Percentiles rank a stretch among this genome's conserved stretches.
Evolutionary conservation across 2,329 filamentous ascomycete genomes (phyloP).

Genomic region (Aspergillus pseudoglaucus): DNA sequence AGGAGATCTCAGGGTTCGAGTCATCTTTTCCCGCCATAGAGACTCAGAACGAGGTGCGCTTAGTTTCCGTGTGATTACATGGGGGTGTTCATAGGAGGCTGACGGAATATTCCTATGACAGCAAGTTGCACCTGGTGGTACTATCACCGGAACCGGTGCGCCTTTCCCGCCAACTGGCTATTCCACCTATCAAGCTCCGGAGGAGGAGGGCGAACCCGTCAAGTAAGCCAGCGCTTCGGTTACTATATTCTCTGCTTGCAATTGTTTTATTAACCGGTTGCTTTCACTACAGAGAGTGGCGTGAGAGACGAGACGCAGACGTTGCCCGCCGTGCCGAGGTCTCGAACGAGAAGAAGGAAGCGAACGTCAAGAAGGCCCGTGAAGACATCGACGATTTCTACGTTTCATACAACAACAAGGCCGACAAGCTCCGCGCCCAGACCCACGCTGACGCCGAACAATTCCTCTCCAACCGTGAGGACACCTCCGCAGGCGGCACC

Average conservation of each 20-base stretch:
- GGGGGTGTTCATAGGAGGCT: conserved; percentile 8
- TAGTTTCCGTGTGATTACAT: neutral
- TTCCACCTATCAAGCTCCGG: conserved; percentile 50
- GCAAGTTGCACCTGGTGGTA: conserved; percentile 68
- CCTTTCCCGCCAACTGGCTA: conserved; percentile 52
- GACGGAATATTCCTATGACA: conserved; percentile 28
- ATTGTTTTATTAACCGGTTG: neutral
- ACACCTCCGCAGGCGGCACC: conserved; percentile 88
- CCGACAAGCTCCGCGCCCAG: conserved; percentile 85
- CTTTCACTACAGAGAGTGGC: conserved; percentile 60
- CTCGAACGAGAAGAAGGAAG: conserved; percentile 71
- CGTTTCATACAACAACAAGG: conserved; percentile 98
- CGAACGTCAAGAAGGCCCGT: conserved; percentile 82
- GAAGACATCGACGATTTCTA: conserved; percentile 98
- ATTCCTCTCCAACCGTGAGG: conserved; percentile 80
- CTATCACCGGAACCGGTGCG: conserved; percentile 65
- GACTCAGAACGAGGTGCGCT: conserved; percentile 61
- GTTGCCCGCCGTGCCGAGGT: conserved; percentile 79
- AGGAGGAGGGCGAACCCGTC: conserved; percentile 83
- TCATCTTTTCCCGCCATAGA: conserved; percentile 84
- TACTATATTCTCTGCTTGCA: neutral
- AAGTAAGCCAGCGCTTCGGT: conserved; percentile 34
- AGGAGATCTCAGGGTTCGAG: conserved; percentile 63
- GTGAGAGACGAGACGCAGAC: conserved; percentile 76
- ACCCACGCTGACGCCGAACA: conserved; percentile 88